Evolutionary conservation across 257 asterid genomes (phyloP).

Genomic region (Oldenlandia corymbosa): DNA sequence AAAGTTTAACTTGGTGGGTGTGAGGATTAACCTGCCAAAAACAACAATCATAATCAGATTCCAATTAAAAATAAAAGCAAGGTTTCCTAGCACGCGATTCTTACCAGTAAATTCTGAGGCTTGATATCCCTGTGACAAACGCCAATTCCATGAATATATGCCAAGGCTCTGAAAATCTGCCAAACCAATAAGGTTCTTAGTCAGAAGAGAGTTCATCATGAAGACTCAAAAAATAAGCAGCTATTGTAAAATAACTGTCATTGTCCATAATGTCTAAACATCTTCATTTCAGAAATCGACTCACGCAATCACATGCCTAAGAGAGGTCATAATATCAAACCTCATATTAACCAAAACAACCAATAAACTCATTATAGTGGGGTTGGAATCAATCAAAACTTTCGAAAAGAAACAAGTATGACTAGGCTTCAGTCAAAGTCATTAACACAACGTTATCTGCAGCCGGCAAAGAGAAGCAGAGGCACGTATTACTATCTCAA

Average conservation of each 20-base stretch:
- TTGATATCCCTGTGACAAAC: conserved; percentile 89
- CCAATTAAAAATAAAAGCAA: neutral
- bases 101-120: conserved; percentile 81
- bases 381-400: neutral
- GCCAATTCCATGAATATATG: conserved; percentile 73
- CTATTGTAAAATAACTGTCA: neutral
- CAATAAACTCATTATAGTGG: neutral
- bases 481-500: too few relatives aligned
- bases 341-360: neutral
- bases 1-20: conserved; percentile 76
- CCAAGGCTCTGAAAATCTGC: conserved; percentile 83
- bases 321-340: neutral
- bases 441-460: neutral
- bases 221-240: too few relatives aligned
- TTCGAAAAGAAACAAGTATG: neutral
- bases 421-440: neutral
- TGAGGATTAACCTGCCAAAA: conserved; percentile 79
- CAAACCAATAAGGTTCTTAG: conserved; percentile 4
- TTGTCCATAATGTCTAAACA: neutral
- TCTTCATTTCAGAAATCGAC: neutral
- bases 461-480: neutral
- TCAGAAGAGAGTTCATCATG: neutral
- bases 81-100: conserved; percentile 18
- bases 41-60: conserved; percentile 11
- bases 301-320: neutral